Evolutionary conservation across 75 land plant species (phyloP), one percentile per base, ranked within the genome.

Genomic region (Cunninghamia lanceolata): DNA sequence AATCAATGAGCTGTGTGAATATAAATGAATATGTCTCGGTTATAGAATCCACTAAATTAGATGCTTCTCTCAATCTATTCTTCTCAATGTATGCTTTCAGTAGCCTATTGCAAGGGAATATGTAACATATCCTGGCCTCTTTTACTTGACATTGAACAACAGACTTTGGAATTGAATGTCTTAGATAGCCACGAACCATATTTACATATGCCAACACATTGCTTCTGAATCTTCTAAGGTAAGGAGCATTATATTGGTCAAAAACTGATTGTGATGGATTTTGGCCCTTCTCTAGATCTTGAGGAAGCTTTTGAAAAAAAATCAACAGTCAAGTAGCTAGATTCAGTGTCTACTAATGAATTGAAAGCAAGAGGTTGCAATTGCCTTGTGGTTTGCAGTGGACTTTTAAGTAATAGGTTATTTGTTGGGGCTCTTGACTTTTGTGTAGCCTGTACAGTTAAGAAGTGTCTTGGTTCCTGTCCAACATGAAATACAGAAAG

Each of bases 261-360:
- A 94, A 92, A 52, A 96, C 92, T 70, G 99, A 93, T 82, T 95
- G 93, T 42, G 97, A 88, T 50, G 99, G 95, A 86, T 95, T 95
- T 86, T 93, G 94, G 74, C 94, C 96, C 91, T 92, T 95, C 89
- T 95, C 96, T 66, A 92, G 76, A 84, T 93, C 96, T 85, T 95
- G 96, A 84, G 96, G 96, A 89, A 95, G 93, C 93, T 95, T 94
- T n/a, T n/a, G n/a, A n/a, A n/a, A n/a, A n/a, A n/a, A n/a, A n/a
- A n/a, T n/a, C n/a, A n/a, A n/a, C n/a, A n/a, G n/a, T n/a, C n/a
- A n/a, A n/a, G n/a, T n/a, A n/a, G n/a, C 90, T 85, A 16, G 92
- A 90, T 38, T 91, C 92, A 90, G 88, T 88, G 50, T 91, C 92
- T 63, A 91, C 74, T 21, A 42, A 52, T 56, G 90, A 36, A 40